Base-by-base conservation (phyloP, 345 rosid species). In the Boechera divaricarpa region DNA sequence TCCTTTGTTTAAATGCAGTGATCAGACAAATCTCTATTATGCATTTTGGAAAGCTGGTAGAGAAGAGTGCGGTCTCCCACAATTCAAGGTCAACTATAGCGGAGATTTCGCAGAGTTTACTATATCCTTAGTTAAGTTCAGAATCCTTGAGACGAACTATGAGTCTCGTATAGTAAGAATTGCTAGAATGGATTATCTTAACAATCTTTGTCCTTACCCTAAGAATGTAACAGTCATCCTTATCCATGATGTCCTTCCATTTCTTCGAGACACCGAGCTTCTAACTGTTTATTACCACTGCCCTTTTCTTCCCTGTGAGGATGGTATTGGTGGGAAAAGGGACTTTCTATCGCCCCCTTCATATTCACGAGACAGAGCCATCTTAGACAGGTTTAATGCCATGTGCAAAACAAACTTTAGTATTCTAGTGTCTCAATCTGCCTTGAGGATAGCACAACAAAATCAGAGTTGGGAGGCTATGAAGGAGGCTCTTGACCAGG, bases 11-110 rank as follows among this genome's bases (percentile, higher is more conserved):
- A 0, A 0, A 1, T 85, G 87, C 13, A 77, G 77, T 2, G 9
- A 12, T 5, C 16, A 57, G 11, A 4, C 0, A 13, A 0, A 21
- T 0, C 66, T 82, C 4, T 1, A 1, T 57, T 82, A 85, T 35
- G 82, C 87, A 10, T 85, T 85, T 48, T 77, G 82, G 81, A 54
- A 1, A 29, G 2, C 58, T n/a, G 64, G 31, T 0, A 78, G 51
- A 21, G 41, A 35, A 45, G 80, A 68, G 11, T 85, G 85, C 6
- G 86, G 88, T 24, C 71, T 41, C 73, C 87, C 79, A 0, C 77
- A 67, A 5, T 86, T 84, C 21, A 0, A 59, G 65, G 75, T 86
- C 13, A 51, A 28, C 52, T 83, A 86, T 68, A 48, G 0, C 0
- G 60, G 8, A 6, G 32, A 10, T 7, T 2, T n/a, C 4, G 28